These are phyloP conservation scores for Leccinum brunneo-olivaceum DNA, from an alignment of 1,284 basidiomycete species.

Conservation along the genomic window DNA sequence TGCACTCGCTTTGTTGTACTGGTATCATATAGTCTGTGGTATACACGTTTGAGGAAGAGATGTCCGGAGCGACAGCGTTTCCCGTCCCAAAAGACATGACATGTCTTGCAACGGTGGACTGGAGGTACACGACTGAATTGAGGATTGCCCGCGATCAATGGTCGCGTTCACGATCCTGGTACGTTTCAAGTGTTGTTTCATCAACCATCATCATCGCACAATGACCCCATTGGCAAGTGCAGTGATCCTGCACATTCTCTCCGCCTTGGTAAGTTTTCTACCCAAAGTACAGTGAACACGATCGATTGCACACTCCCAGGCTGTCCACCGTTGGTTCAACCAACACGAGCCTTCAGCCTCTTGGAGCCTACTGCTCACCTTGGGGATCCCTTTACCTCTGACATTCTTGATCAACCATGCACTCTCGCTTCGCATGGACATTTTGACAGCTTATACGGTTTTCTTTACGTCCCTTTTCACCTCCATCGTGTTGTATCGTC, in stretches of 20 bases:
- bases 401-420: constrained; percentile 10
- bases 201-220: too few species aligned
- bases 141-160: constrained; percentile 8
- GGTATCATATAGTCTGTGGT: too few species aligned
- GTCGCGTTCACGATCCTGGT: too few species aligned
- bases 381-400: constrained; percentile 15
- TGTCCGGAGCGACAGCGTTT: too few species aligned
- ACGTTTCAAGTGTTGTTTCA: too few species aligned
- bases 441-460: constrained; percentile 9
- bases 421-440: constrained; percentile 3
- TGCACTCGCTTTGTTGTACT: constrained; percentile 22
- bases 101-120: constrained; percentile 18
- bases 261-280: constrained; percentile 15
- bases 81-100: too few species aligned
- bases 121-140: constrained; percentile 23
- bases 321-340: constrained; percentile 17
- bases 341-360: constrained; percentile 16
- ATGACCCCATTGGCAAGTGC: constrained; percentile 6
- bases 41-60: constrained; percentile 31
- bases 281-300: too few species aligned
- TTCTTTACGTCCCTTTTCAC: constrained; percentile 21
- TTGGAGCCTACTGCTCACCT: constrained; percentile 11
- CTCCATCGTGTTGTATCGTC: constrained; percentile 26
- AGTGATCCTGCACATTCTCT: constrained; percentile 16
- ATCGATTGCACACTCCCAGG: constrained; percentile 1